Base-by-base conservation (phyloP, 305 asterid genomes). In the Fraxinus latifolia region DNA sequence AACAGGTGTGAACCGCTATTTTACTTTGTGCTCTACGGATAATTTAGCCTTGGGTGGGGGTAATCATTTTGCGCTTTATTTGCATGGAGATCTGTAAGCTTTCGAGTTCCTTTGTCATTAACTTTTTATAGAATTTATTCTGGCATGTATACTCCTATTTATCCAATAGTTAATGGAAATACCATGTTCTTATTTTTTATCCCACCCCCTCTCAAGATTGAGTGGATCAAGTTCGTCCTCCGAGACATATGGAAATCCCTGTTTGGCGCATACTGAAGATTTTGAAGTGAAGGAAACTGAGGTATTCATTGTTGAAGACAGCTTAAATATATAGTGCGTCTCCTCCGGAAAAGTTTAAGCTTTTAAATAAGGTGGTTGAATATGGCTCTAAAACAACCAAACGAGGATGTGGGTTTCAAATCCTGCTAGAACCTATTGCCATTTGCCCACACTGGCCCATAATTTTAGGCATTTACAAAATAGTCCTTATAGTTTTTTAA, bases 21-120 rank as follows among this genome's bases (percentile, higher is more conserved):
- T 87, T 88, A 92, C 97, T 70, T 80, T 93, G 90, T 95, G 99
- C 92, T 85, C 93, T 17, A 81, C 85, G 6, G 92, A 92, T 74
- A 90, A 95, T 89, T 81, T 95, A 86, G 99, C 99, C 86, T 86
- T 93, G 91, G 99, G 98, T n/a, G 99, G 99, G 27, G 98, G 99
- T 60, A 81, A 89, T 79, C 97, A 94, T 89, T 95, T 95, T 89
- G 98, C 97, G 15, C 94, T 94, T 36, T 95, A 92, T 86, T 91
- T 95, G 92, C 98, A 94, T 62, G 91, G 89, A 29, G 99, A 94
- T 82, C 89, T 94, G 99, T 95, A 91, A 90, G 99, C 74, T 76
- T 81, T 78, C 79, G 82, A 7, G 75, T 55, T 55, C 8, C 55
- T 79, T 78, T 37, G 1, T 11, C 27, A 19, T 71, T 67, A 27